Evolutionary conservation across 148 eudicot genomes (phyloP), one percentile per base, ranked within the genome.

Genomic region (Vaccinium darrowii): DNA sequence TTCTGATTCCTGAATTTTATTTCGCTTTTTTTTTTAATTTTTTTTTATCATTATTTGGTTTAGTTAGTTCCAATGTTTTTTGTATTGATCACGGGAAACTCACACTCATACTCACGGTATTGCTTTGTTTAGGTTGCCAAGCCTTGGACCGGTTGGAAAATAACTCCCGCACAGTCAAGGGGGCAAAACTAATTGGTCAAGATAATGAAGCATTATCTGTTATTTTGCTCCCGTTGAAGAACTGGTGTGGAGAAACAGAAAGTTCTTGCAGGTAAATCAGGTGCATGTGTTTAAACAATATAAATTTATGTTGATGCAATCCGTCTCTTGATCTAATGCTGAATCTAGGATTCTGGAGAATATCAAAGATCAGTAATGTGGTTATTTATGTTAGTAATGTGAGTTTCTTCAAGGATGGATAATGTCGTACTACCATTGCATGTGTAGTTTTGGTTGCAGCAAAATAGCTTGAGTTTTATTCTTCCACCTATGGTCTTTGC

Each of bases 141-240:
- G 92, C 90, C 72, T 86, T 95, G 89, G 94, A 95, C 91, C 88
- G 93, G 83, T 83, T 97, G 77, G 99, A 97, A 85, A 95, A 86
- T 80, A 93, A 87, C 80, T 94, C 98, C 39, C 98, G 98, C 49
- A 94, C 93, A 3, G 90, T 93, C 75, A 92, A 91, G 80, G 95
- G 99, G 87, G 99, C 98, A 75, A 94, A 93, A 85, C 53, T 89
- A 60, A 86, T 95, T 80, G 99, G 96, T 83, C 96, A 95, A 87
- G 98, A 94, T 79, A 93, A 94, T 88, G 96, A 94, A 88, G 87
- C 94, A 79, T 30, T 97, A 75, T 67, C 92, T 47, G 91, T 91
- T 81, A 88, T 94, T 87, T 88, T 97, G 90, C 87, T 88, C 84
- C 98, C 96, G 57, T 63, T 95, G n/a, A 93, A 90, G 91, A 88